phyloP scores from a whole-genome alignment of 2,329 filamentous ascomycete species.

The Phyllachora maydis region DNA sequence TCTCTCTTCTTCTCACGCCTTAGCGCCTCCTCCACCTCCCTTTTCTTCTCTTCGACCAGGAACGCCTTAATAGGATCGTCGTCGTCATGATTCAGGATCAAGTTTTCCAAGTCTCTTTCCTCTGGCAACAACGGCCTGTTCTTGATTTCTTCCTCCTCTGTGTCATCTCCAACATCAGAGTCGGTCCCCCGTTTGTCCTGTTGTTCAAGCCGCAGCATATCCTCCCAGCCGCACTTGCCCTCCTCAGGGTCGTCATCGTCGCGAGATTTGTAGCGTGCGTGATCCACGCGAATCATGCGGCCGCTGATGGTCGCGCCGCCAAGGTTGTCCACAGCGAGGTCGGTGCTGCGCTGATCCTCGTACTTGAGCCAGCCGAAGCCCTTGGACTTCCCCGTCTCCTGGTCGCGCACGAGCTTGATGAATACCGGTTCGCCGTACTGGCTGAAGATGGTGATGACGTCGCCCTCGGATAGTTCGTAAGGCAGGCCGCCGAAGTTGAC shows the following conservation, averaged over 20 bases:
- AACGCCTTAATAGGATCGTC: conserved; percentile 96
- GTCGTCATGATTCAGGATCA: conserved; percentile 70
- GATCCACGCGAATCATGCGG: conserved; percentile 68
- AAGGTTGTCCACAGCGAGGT: conserved; percentile 89
- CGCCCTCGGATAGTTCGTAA: conserved; percentile 84
- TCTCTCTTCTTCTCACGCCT: conserved; percentile 27
- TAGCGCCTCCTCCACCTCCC: conserved; percentile 58
- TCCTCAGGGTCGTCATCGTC: conserved; percentile 54
- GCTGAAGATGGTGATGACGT: conserved; percentile 89
- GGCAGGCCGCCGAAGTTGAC: conserved; percentile 90
- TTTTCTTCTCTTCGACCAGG: conserved; percentile 76
- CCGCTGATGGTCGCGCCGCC: conserved; percentile 71
- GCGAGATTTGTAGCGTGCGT: conserved; percentile 74
- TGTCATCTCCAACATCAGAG: conserved; percentile 22
- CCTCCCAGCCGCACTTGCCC: conserved; percentile 35
- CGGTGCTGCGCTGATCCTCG: conserved; percentile 90
- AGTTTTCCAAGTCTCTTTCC: conserved; percentile 54
- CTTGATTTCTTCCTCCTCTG: conserved; percentile 16
- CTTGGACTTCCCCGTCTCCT: conserved; percentile 85
- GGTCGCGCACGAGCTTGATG: conserved; percentile 81
- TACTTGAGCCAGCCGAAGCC: conserved; percentile 97
- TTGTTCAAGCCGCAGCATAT: conserved; percentile 32
- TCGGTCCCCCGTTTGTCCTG: conserved; percentile 14
- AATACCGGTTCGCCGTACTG: conserved; percentile 92
- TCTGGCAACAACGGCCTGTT: conserved; percentile 51